Evolutionary conservation across 2,329 filamentous ascomycete species (phyloP).

Genomic region (Laburnicola sp.): DNA sequence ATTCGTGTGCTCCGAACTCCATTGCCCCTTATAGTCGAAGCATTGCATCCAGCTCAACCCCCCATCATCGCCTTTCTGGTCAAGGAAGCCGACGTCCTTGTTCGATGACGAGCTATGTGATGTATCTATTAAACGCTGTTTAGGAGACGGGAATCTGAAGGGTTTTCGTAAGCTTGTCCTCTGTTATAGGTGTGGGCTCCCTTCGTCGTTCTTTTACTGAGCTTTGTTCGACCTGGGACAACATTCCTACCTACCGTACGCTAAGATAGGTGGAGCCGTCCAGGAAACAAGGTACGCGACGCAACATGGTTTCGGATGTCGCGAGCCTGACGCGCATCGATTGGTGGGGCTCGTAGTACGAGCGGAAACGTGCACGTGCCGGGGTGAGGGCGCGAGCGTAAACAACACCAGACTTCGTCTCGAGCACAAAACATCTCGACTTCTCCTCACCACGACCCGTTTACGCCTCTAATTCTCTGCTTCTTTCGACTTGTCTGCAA

Average conservation of each 20-base stretch:
- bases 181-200: no score
- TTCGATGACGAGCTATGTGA: no score
- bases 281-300: neutral
- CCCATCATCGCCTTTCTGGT: no score
- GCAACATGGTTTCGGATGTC: constrained; percentile 3
- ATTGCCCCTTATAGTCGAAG: neutral
- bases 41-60: neutral
- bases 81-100: no score
- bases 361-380: constrained; percentile 4
- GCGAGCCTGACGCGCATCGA: constrained; percentile 14
- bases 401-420: constrained; percentile 10
- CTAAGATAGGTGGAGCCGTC: no score
- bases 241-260: neutral
- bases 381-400: constrained; percentile 11
- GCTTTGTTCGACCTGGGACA: neutral
- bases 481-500: neutral
- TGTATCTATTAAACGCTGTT: no score
- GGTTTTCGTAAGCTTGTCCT: no score
- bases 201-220: no score
- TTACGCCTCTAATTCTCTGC: neutral
- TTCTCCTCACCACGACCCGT: neutral
- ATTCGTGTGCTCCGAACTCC: neutral
- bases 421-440: neutral
- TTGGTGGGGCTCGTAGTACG: constrained; percentile 4
- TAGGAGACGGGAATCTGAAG: no score